Evolutionary conservation across 495 filamentous ascomycete species (phyloP), one percentile per base, ranked within the genome.

Genomic region (Tuber calosporum): DNA sequence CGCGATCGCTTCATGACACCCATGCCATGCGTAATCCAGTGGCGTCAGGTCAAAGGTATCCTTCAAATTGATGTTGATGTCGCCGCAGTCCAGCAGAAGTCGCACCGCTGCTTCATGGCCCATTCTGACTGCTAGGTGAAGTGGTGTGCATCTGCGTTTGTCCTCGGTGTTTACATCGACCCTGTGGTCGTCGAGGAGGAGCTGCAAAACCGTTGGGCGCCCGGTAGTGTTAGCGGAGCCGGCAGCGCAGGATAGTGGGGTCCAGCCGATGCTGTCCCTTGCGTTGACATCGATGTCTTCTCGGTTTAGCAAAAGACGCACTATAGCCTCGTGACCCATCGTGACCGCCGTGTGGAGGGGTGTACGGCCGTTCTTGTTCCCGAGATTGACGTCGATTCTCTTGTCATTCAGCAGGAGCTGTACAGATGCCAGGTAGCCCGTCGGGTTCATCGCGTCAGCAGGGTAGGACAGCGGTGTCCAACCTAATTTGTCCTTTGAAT

Each of bases 51-150:
- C 73, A 30, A 13, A 36, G 13, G 15, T n/a, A 38, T 72, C 69
- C 19, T 72, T 76, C 34, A 45, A 13, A 43, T 75, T 67, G 39
- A 74, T n/a, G 34, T 80, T 70, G 71, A 74, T 62, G 42, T 70
- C 78, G 39, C 69, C n/a, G 30, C 67, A 74, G 30, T 72, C 73
- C n/a, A 80, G 78, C 41, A 82, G 72, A 42, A 81, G 30, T 67
- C 70, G 69, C 48, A 83, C 81, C 22, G 78, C 76, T 34, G 42
- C 66, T 69, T 73, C 76, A 66, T 80, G 73, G 2, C 81, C 81
- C 20, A 72, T 70, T 40, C 2, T 17, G 45, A 76, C 72, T 62
- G 80, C 80, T 4, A 11, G 22, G 45, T 71, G 77, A 3, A 81
- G 72, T 34, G 80, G 77, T 40, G 80, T 77, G 26, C 38, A 39